Conservation (phyloP, 805 yeast genomes). For the Metschnikowia vanudenii region DNA sequence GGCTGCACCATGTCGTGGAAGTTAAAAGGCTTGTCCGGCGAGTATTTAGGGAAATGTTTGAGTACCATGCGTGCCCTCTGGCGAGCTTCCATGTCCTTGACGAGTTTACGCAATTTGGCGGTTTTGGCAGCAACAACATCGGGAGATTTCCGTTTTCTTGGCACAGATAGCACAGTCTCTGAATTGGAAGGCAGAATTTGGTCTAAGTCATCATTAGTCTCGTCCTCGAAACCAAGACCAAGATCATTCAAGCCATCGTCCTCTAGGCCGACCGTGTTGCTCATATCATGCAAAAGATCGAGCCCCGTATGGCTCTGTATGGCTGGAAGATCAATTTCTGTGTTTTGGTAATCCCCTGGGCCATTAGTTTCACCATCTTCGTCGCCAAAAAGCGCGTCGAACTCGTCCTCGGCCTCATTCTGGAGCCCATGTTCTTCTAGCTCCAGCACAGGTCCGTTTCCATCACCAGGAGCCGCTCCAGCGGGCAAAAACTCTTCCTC, state of each 20-base stretch:
- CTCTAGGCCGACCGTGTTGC: slow-evolving; percentile 16
- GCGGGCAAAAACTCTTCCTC: slow-evolving; percentile 12
- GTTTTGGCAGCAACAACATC: slow-evolving; percentile 25
- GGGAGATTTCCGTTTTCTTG: slow-evolving; percentile 15
- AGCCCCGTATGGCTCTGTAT: slow-evolving; percentile 12
- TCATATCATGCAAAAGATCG: slow-evolving; percentile 17
- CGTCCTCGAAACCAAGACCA: slow-evolving; percentile 23
- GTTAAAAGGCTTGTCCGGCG: slow-evolving; percentile 52
- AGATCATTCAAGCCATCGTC: slow-evolving; percentile 22
- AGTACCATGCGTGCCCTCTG: slow-evolving; percentile 32
- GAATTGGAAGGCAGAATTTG: not conserved
- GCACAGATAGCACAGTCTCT: not conserved
- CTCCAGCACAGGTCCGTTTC: slow-evolving; percentile 2
- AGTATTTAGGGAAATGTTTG: slow-evolving; percentile 63
- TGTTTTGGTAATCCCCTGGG: slow-evolving; percentile 13
- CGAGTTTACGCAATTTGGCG: slow-evolving; percentile 28
- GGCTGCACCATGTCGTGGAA: slow-evolving; percentile 69
- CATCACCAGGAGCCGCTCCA: slow-evolving; percentile 1
- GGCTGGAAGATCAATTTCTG: slow-evolving; percentile 1
- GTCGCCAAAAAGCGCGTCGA: slow-evolving; percentile 41
- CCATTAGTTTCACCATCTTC: slow-evolving; percentile 19
- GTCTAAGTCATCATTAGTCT: slow-evolving; percentile 16
- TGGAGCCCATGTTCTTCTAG: slow-evolving; percentile 26
- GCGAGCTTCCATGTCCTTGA: slow-evolving; percentile 31
- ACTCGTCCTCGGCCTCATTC: slow-evolving; percentile 37